phyloP scores from a whole-genome alignment of 441 rosid genomes.

The Syzygium malaccense region DNA sequence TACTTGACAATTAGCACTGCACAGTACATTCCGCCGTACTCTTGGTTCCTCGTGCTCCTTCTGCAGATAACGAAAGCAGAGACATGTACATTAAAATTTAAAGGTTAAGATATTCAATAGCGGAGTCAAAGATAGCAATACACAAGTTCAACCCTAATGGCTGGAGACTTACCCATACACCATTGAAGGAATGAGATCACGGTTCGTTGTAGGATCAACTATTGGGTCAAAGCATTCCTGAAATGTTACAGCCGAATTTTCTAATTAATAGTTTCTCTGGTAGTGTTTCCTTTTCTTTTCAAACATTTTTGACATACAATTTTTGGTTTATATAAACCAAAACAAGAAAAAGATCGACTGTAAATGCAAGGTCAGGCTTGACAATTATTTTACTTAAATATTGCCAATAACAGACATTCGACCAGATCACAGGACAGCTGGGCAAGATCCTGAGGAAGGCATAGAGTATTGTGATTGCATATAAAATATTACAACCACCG shows the following conservation, averaged over 20 bases:
- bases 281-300: neutral
- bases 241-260: neutral
- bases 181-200: constrained; percentile 48
- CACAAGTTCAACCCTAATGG: neutral
- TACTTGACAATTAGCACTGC: constrained; percentile 38
- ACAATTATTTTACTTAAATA: neutral
- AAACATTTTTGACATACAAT: neutral
- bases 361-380: neutral
- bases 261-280: neutral
- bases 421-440: neutral
- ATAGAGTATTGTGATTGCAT: neutral
- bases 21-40: constrained; percentile 44
- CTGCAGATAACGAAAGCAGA: constrained; percentile 8
- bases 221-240: constrained; percentile 54
- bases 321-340: neutral
- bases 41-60: constrained; percentile 38
- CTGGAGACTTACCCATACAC: constrained; percentile 40
- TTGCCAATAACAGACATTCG: neutral
- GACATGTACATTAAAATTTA: neutral
- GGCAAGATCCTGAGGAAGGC: neutral
- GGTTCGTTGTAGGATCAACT: constrained; percentile 34
- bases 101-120: neutral
- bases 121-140: neutral
- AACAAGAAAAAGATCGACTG: neutral
- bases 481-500: neutral